Evolutionary conservation across 2,329 filamentous ascomycete species (phyloP), one percentile per base, ranked within the genome.

Genomic region (Gnomoniopsis smithogilvyi): DNA sequence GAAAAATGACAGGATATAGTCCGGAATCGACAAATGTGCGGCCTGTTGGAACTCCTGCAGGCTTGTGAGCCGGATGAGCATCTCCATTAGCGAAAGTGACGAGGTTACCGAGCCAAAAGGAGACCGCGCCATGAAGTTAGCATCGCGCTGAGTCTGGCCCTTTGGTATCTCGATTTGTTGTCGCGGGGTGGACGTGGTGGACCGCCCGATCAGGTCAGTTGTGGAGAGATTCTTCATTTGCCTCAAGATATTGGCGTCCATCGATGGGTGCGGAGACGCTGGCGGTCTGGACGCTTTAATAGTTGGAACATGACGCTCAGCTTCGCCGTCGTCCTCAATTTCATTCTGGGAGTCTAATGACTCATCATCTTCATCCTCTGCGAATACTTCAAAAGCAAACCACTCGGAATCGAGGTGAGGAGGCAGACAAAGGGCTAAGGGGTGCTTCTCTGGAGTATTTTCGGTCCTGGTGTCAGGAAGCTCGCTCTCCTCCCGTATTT

Each of bases 21-120:
- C 93, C 1, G 90, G 90, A 62, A 96, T 95, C 7, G 91, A 85
- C n/a, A 96, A 82, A 67, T 96, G 92, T 0, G 91, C 92, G 45
- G 86, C 83, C 77, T 97, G 93, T 70, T 96, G 90, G 72, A 95
- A 96, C 76, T 96, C 92, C 70, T 96, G 93, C 15, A 96, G 83
- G 22, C 92, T 91, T 4, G 90, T 88, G 50, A 97, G 82, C 46
- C 94, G 91, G 50, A 96, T 84, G 34, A 96, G 79, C 79, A 94
- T 95, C 72, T 97, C 93, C 56, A 97, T 83, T 10, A 96, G 83
- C 1, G 93, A 96, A 64, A 81, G 74, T 64, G 79, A 88, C 65
- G 74, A 81, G 1, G 76, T 77, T 59, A 85, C 80, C n/a, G 77
- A 73, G 26, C 77, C 76, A 62, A 84, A 80, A 2, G 80, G 80